phyloP scores from a whole-genome alignment of 352 stramenopile genomes.

The Pythium phragmiticola region DNA sequence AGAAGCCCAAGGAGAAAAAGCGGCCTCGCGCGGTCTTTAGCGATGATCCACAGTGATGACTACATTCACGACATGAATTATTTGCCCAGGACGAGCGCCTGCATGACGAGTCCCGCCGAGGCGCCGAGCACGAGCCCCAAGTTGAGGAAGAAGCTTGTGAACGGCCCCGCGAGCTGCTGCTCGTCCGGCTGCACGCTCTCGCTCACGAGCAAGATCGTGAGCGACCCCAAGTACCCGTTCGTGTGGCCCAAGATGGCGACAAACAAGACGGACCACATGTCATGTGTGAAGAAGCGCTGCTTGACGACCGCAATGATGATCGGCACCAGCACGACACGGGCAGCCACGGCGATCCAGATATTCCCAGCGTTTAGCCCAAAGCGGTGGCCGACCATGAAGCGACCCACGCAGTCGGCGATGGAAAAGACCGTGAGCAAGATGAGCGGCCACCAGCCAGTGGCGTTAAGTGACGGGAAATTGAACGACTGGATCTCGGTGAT shows the following conservation, averaged over 20 bases:
- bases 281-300: conserved; percentile 61
- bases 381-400: conserved; percentile 70
- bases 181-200: conserved; percentile 75
- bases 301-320: conserved; percentile 75
- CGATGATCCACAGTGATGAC: background rate
- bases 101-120: conserved; percentile 56
- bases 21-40: background rate
- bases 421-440: conserved; percentile 82
- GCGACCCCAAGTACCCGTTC: conserved; percentile 79
- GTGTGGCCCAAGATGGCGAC: conserved; percentile 65
- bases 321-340: conserved; percentile 59
- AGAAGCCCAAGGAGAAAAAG: conserved; percentile 3
- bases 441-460: conserved; percentile 77
- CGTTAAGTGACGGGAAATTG: conserved; percentile 70
- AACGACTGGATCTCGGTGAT: conserved; percentile 82
- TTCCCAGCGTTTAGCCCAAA: conserved; percentile 59
- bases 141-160: conserved; percentile 87
- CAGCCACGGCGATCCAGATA: conserved; percentile 61
- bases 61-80: background rate
- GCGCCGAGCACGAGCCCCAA: conserved; percentile 80
- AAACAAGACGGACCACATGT: conserved; percentile 72
- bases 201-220: conserved; percentile 81
- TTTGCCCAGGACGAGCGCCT: conserved; percentile 55
- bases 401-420: conserved; percentile 62
- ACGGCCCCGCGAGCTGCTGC: conserved; percentile 66